These are phyloP conservation scores for Abrus precatorius DNA, from an alignment of 306 rosid genomes.

Conservation along the genomic window DNA sequence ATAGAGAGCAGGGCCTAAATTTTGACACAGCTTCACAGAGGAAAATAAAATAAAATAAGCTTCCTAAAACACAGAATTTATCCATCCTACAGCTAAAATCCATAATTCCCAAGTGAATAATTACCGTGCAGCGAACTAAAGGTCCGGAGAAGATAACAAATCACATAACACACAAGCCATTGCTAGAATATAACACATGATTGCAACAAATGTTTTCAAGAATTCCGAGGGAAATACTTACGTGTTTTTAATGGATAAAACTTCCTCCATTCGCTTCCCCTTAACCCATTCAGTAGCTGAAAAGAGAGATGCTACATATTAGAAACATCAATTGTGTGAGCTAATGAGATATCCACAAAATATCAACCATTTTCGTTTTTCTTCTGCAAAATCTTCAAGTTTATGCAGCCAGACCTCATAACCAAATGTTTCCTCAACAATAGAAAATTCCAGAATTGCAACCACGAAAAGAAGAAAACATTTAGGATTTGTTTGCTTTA, in stretches of 20 bases:
- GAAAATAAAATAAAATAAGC: not conserved
- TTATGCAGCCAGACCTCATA: no score
- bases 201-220: not conserved
- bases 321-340: constrained; percentile 36
- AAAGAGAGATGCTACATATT: constrained; percentile 42
- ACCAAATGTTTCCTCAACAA: no score
- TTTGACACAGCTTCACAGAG: not conserved
- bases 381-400: not conserved
- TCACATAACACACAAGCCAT: constrained; percentile 1
- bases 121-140: not conserved
- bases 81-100: not conserved
- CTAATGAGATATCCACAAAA: not conserved
- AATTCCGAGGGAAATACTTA: constrained; percentile 44
- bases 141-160: not conserved
- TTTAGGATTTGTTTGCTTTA: not conserved
- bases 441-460: not conserved
- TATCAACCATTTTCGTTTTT: not conserved
- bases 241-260: constrained; percentile 85
- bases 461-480: not conserved
- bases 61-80: not conserved
- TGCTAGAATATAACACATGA: constrained; percentile 13
- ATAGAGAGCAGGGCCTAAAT: not conserved
- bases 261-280: constrained; percentile 94
- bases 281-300: constrained; percentile 98
- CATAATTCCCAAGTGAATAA: not conserved